These are phyloP conservation scores for Aspergillus versicolor DNA, from an alignment of 2,329 filamentous ascomycete genomes.

Conservation along the genomic window DNA sequence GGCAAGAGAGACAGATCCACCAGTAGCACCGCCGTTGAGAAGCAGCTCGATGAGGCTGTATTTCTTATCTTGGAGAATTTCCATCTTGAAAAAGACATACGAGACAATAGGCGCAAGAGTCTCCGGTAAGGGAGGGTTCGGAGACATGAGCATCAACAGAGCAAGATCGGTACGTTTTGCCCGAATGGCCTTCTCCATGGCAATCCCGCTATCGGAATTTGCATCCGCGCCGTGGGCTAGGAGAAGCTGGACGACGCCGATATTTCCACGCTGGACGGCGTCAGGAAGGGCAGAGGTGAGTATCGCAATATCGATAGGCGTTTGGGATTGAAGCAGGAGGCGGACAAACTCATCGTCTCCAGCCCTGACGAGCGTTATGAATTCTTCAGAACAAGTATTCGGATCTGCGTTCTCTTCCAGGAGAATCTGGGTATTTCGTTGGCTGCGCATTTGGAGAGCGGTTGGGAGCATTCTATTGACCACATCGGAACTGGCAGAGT, in stretches of 20 bases:
- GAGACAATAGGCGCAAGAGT: slow-evolving; percentile 6
- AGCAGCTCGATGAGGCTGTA: slow-evolving; percentile 5
- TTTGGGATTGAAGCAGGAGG: slow-evolving; percentile 5
- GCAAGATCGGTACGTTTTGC: slow-evolving; percentile 5
- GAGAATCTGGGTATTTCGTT: slow-evolving; percentile 1
- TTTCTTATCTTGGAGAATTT: slow-evolving; percentile 1
- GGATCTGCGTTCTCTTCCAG: slow-evolving; percentile 11
- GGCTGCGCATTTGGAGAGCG: slow-evolving; percentile 8
- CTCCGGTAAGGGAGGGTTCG: neutral
- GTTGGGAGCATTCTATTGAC: slow-evolving; percentile 7
- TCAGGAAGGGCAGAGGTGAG: slow-evolving; percentile 8
- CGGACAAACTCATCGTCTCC: slow-evolving; percentile 7
- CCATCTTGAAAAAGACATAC: slow-evolving; percentile 8
- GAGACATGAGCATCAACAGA: slow-evolving; percentile 6
- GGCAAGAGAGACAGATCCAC: slow-evolving; percentile 5
- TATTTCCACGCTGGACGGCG: slow-evolving; percentile 1
- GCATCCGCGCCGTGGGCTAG: slow-evolving; percentile 8
- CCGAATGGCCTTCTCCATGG: slow-evolving; percentile 6
- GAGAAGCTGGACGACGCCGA: slow-evolving; percentile 1
- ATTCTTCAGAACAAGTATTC: slow-evolving; percentile 6
- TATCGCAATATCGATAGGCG: neutral
- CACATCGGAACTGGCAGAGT: slow-evolving; percentile 3
- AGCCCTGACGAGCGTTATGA: neutral
- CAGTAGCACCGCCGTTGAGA: slow-evolving; percentile 2
- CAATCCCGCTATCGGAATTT: neutral